phyloP scores from a whole-genome alignment of 176 grass and related monocot species.

The Rhynchospora tenuis region DNA sequence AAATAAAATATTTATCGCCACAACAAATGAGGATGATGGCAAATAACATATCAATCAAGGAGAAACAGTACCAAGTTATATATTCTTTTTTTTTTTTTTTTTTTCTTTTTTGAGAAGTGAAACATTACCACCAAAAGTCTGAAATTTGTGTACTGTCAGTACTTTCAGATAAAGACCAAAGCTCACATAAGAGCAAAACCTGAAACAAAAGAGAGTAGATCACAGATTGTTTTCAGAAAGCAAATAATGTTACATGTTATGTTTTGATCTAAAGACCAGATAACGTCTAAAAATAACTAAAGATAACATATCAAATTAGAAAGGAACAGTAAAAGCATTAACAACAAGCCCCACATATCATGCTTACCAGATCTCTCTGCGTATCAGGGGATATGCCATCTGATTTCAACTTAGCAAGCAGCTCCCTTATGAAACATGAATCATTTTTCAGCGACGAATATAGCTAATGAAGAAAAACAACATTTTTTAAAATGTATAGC shows the following conservation, averaged over 20 bases:
- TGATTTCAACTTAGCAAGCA: slow-evolving; percentile 84
- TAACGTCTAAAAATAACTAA: slow-evolving; percentile 12
- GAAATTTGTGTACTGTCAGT: slow-evolving; percentile 78
- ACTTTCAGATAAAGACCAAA: slow-evolving; percentile 93
- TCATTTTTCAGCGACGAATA: slow-evolving; percentile 74
- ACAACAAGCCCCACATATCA: slow-evolving; percentile 19
- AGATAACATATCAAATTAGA: slow-evolving; percentile 1
- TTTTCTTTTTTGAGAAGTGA: too few relatives aligned
- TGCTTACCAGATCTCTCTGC: slow-evolving; percentile 74
- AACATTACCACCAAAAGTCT: slow-evolving; percentile 8
- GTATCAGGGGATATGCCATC: slow-evolving; percentile 47
- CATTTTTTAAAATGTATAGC: too few relatives aligned
- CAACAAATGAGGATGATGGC: too few relatives aligned
- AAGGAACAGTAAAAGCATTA: background rate
- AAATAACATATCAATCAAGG: too few relatives aligned
- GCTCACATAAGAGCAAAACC: slow-evolving; percentile 94
- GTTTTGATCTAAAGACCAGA: slow-evolving; percentile 7
- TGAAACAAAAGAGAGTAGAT: slow-evolving; percentile 30
- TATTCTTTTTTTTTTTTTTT: too few relatives aligned
- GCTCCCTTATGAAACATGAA: slow-evolving; percentile 77
- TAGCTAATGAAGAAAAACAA: too few relatives aligned
- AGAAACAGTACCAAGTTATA: too few relatives aligned
- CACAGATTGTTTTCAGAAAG: background rate
- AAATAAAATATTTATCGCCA: too few relatives aligned
- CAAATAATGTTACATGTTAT: background rate